These are phyloP conservation scores for Eucalyptus victrix DNA, from an alignment of 345 rosid genomes.

Conservation along the genomic window DNA sequence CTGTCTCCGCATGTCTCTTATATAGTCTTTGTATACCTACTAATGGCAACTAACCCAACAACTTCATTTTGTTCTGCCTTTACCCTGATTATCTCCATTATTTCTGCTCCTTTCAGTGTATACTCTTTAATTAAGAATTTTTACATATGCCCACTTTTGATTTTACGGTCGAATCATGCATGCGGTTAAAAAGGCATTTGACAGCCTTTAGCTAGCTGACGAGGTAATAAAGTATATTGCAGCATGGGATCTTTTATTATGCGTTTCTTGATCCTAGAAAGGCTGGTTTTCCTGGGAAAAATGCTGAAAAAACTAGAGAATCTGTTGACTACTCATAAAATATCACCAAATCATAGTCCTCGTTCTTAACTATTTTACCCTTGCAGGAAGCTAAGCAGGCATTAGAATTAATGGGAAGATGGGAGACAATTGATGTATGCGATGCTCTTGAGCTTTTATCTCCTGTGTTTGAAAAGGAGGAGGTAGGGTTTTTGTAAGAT, in stretches of 20 bases:
- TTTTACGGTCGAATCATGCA: not conserved
- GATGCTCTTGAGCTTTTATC: conserved; percentile 97
- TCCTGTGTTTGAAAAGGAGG: conserved; percentile 91
- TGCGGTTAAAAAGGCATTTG: not conserved
- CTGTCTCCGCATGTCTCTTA: not conserved
- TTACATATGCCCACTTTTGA: not conserved
- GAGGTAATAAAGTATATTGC: not conserved
- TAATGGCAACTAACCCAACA: not conserved
- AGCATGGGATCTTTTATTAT: not conserved
- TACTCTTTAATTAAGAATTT: not conserved
- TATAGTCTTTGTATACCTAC: not conserved
- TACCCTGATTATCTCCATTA: not conserved
- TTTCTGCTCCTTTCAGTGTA: not conserved
- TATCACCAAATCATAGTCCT: not conserved
- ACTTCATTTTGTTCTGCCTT: not conserved
- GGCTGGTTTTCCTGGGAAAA: not conserved
- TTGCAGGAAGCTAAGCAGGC: conserved; percentile 98
- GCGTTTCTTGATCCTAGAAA: not conserved
- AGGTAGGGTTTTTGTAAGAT: conserved; percentile 30
- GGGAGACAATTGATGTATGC: conserved; percentile 84
- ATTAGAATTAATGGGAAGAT: conserved; percentile 73
- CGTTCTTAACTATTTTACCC: not conserved
- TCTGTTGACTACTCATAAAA: not conserved
- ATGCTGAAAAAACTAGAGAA: not conserved
- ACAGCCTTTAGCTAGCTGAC: not conserved